Base-by-base conservation (phyloP, 768 basidiomycete species). In the Austroboletus eburneus region DNA sequence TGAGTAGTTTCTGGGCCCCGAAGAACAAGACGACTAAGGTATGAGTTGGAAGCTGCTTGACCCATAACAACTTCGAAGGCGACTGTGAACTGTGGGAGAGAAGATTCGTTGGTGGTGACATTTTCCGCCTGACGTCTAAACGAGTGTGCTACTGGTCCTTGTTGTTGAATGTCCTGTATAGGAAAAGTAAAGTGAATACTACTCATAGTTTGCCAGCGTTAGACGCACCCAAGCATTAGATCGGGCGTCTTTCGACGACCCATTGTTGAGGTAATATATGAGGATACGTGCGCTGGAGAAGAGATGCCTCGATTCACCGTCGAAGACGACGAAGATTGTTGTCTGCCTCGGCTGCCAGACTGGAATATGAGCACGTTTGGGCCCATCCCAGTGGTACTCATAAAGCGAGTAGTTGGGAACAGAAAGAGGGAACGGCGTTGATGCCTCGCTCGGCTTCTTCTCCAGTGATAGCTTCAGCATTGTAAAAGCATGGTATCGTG, bases 301-400 rank as follows among this genome's bases (percentile, higher is more conserved):
- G 20, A 55, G 45, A 35, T 37, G 47, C n/a, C 50, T 55, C 7
- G 59, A 58, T 42, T 40, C 43, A 17, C 50, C 49, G 17, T 61
- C 59, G 29, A 61, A 58, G 32, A 61, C 50, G 1, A 58, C 55
- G 27, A 43, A 33, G 9, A 60, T 47, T 7, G 59, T 56, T 10
- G 59, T 60, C 41, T 56, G 56, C 21, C 56, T 51, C 9, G 59
- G 59, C 18, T 61, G 52, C 58, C 59, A 52, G 14, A 58, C 55
- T 4, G 56, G 56, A 36, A 61, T 29, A 16, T 55, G 50, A 10
- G 21, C 13, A 8, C 59, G 53, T 34, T 42, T 61, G 7, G 59
- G 58, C 20, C 56, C 59, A 16, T 61, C 50, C 59, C 56, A 60
- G 33, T 61, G 42, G 21, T 51, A 47, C 10, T 60, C 58, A 2